A percentile compares a stretch with the other conserved stretches of the same genome.
These are phyloP conservation scores for Globisporangium cylindrosporum DNA, from an alignment of 352 stramenopile species.

Conservation along the genomic window DNA sequence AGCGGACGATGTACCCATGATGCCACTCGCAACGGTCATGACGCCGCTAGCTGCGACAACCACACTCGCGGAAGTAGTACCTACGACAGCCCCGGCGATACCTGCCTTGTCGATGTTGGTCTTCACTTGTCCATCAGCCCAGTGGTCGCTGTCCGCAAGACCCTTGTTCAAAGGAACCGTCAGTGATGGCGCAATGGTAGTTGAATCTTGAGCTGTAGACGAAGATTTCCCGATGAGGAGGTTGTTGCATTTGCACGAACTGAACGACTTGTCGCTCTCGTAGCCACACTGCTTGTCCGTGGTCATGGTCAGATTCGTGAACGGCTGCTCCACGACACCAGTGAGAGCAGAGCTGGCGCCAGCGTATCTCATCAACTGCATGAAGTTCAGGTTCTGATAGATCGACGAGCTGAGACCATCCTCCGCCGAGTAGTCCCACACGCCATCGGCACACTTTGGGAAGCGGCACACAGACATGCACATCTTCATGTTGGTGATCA, in stretches of 20 bases:
- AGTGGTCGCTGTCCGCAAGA: constrained; percentile 61
- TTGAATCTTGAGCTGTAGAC: constrained; percentile 19
- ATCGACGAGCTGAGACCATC: constrained; percentile 68
- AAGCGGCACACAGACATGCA: constrained; percentile 84
- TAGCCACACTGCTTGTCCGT: constrained; percentile 54
- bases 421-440: constrained; percentile 70
- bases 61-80: constrained; percentile 52
- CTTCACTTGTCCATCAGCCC: constrained; percentile 55
- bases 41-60: constrained; percentile 56
- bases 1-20: constrained; percentile 53
- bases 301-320: constrained; percentile 59
- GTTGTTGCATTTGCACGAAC: constrained; percentile 58
- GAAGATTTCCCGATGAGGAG: constrained; percentile 21
- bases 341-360: constrained; percentile 30
- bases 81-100: constrained; percentile 51
- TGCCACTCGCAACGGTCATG: constrained; percentile 58
- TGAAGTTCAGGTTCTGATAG: constrained; percentile 69
- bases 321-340: constrained; percentile 35
- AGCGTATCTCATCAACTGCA: constrained; percentile 48
- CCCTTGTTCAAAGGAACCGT: constrained; percentile 55
- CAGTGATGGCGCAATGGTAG: constrained; percentile 20
- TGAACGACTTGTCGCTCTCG: constrained; percentile 51
- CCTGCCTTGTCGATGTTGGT: constrained; percentile 65
- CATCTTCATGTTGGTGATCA: constrained; percentile 52
- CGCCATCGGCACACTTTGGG: constrained; percentile 62